Percentiles rank a stretch among this genome's conserved stretches.
Conservation (phyloP, 768 basidiomycete genomes). For the Crucibulum laeve region DNA sequence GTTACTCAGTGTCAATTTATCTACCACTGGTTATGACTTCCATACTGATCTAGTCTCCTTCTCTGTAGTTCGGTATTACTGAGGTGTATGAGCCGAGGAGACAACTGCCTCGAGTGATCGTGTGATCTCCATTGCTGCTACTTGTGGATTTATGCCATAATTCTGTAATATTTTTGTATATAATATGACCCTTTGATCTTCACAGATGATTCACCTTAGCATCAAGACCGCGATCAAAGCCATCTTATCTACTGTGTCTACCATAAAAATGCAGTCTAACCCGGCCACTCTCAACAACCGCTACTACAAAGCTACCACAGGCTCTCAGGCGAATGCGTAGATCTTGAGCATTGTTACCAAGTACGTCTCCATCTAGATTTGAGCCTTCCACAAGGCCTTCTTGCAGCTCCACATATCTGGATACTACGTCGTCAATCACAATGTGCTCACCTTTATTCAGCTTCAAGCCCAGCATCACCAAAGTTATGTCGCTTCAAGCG, state of each 20-base stretch:
- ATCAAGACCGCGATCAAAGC: conserved; percentile 21
- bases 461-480: conserved; percentile 40
- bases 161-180: neutral
- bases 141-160: too few species aligned
- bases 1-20: conserved; percentile 7
- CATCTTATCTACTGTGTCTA: conserved; percentile 22
- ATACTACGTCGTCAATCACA: conserved; percentile 8
- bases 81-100: conserved; percentile 31
- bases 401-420: conserved; percentile 40
- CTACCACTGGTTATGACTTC: neutral
- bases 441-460: conserved; percentile 16
- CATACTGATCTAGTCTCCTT: neutral
- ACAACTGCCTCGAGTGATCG: conserved; percentile 12
- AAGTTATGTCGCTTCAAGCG: conserved; percentile 34
- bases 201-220: conserved; percentile 25
- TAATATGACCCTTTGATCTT: neutral
- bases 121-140: conserved; percentile 17
- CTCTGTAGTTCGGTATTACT: conserved; percentile 34
- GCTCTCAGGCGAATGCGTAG: conserved; percentile 32
- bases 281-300: conserved; percentile 36
- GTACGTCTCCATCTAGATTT: conserved; percentile 17
- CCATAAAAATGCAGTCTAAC: conserved; percentile 27
- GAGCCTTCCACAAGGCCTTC: conserved; percentile 41
- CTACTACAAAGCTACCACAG: conserved; percentile 34
- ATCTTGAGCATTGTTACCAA: conserved; percentile 27